Evolutionary conservation across 306 rosid genomes (phyloP), one percentile per base, ranked within the genome.

Genomic region (Abrus pulchellus): DNA sequence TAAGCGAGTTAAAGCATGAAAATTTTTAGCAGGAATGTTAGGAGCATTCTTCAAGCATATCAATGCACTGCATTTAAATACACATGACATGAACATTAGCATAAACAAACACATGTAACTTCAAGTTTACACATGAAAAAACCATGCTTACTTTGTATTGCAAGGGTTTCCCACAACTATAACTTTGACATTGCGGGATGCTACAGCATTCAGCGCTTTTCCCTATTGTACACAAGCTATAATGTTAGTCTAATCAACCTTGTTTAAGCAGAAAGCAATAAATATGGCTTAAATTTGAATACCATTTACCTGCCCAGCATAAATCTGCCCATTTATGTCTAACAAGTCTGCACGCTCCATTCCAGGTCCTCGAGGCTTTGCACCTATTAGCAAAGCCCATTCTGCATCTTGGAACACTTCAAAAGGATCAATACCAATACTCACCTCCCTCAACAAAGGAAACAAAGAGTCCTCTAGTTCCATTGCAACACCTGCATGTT

Each of bases 351-450:
- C 97, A 29, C 99, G 90, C 86, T 95, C 99, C 92, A 95, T 83
- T 83, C 98, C 99, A 41, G 99, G 99, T 20, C 99, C 99, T 84
- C 99, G 92, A 85, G 99, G 99, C 82, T 91, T 95, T 77, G 99
- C 99, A 44, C 99, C 99, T 67, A 95, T 93, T 61, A 95, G 83
- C 79, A 95, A 86, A 32, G 97, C 98, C 99, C 99, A 95, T 43
- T 90, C 98, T 54, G 79, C 98, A 85, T 91, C 98, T 95, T 90
- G 93, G 92, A 93, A 95, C 53, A 95, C 98, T 72, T 95, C 99
- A 77, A 88, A 91, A 32, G 99, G 90, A 88, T 95, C 94, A 84
- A 92, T 86, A 66, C 99, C 84, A 74, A 95, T 93, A 56, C 80
- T 86, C 62, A 95, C 99, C 85, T 95, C 99, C 82, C 98, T 89